Evolutionary conservation across 768 basidiomycete species (phyloP), one percentile per base, ranked within the genome.

Genomic region (Lactifluus pinguis): DNA sequence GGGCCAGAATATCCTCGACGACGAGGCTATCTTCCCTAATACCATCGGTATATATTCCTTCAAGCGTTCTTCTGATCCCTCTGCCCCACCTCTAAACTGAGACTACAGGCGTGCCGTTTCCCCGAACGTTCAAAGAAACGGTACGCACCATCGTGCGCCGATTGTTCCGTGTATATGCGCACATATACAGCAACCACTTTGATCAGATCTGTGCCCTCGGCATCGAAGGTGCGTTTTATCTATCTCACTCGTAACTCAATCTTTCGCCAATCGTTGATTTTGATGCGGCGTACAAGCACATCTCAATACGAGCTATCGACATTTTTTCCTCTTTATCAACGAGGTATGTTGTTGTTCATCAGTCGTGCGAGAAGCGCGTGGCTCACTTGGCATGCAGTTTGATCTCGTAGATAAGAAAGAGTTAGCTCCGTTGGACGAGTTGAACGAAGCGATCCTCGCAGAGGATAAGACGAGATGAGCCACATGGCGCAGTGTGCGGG

Each of bases 161-260:
- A 30, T 73, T 99, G 57, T 99, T 99, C 80, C 83, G 97, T 17
- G 90, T 99, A 45, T 99, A 99, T 71, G 97, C 94, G 19, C 97
- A 99, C 72, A 86, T 98, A 69, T 99, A 99, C 77, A 95, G 94
- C 78, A 95, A 93, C 67, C 97, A 99, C 74, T 98, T 99, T 72
- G 97, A 98, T 68, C 95, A 98, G 68, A 92, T 98, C 61, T 98
- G 95, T 72, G 97, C 97, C 14, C 76, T 99, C 49, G 95, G 95
- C 6, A 98, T 99, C 55, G 97, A 99, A 82, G 95, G 95, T 95
- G 62, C 44, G 77, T 55, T 34, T 32, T 1, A 34, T 34, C 62
- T 30, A 3, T 48, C 3, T 56, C 42, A 2, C 0, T 32, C 19
- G 17, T 19, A 14, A 52, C 47, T 48, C 45, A 52, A n/a, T 53